phyloP scores from a whole-genome alignment of 1,139 yeast species.

The Yamadazyma dendronema region DNA sequence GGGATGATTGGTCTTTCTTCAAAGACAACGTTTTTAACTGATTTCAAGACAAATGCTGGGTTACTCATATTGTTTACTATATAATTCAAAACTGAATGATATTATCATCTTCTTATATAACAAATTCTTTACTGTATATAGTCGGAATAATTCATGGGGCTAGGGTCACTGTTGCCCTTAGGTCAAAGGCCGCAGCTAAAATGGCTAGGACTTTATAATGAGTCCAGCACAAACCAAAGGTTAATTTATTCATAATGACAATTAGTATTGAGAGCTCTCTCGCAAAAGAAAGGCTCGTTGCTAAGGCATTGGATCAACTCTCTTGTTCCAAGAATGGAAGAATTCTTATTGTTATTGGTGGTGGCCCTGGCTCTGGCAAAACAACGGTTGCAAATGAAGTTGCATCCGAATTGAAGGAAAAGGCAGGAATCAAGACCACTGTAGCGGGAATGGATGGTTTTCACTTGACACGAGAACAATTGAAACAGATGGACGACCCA shows the following conservation, averaged over 20 bases:
- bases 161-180: not conserved
- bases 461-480: constrained; percentile 61
- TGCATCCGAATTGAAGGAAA: constrained; percentile 14
- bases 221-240: no score
- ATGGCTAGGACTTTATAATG: no score
- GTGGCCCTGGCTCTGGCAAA: constrained; percentile 85
- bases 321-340: no score
- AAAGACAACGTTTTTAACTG: constrained; percentile 53
- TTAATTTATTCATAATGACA: no score
- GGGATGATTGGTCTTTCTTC: constrained; percentile 58
- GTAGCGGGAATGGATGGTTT: constrained; percentile 66
- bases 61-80: constrained; percentile 24
- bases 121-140: no score
- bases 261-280: no score
- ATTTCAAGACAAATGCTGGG: constrained; percentile 62
- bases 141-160: not conserved
- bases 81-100: no score
- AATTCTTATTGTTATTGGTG: constrained; percentile 58
- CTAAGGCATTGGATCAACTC: no score
- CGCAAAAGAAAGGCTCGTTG: no score
- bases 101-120: not conserved
- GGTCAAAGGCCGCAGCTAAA: no score
- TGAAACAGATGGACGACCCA: constrained; percentile 53
- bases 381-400: constrained; percentile 55
- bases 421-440: constrained; percentile 7